phyloP scores from a whole-genome alignment of 2,329 filamentous ascomycete genomes.

The Ascochyta koolunga region DNA sequence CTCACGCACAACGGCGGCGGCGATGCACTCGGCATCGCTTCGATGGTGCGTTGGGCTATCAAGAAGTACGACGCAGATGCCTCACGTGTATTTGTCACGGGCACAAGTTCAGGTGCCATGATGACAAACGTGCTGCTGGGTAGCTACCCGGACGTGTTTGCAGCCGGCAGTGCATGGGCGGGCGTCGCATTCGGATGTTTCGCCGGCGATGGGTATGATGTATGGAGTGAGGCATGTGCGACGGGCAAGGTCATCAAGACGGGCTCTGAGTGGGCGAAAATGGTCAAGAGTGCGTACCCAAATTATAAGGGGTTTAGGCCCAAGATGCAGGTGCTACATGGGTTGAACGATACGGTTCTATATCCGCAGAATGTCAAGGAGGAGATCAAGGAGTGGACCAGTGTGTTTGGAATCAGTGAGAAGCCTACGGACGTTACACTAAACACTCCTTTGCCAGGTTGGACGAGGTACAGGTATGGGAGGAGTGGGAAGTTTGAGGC shows the following conservation, averaged over 20 bases:
- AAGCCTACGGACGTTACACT: slow-evolving; percentile 28
- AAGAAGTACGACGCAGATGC: slow-evolving; percentile 37
- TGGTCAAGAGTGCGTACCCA: slow-evolving; percentile 40
- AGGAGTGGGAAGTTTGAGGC: slow-evolving; percentile 36
- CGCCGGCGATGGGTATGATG: slow-evolving; percentile 37
- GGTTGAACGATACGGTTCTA: slow-evolving; percentile 32
- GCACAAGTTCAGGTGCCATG: slow-evolving; percentile 45
- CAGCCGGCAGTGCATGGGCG: slow-evolving; percentile 43
- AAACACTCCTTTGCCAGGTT: slow-evolving; percentile 38
- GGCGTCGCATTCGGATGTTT: slow-evolving; percentile 47
- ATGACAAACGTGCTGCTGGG: slow-evolving; percentile 45
- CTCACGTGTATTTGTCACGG: slow-evolving; percentile 41
- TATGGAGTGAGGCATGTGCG: slow-evolving; percentile 42
- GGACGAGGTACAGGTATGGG: slow-evolving; percentile 40
- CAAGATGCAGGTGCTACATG: slow-evolving; percentile 42
- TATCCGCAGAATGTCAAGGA: slow-evolving; percentile 44
- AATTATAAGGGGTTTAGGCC: slow-evolving; percentile 39
- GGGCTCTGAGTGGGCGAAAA: slow-evolving; percentile 37
- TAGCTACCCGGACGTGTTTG: slow-evolving; percentile 44
- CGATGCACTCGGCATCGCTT: slow-evolving; percentile 42
- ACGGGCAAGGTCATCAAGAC: slow-evolving; percentile 40
- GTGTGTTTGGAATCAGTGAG: slow-evolving; percentile 34
- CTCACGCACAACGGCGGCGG: slow-evolving; percentile 43
- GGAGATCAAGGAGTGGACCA: slow-evolving; percentile 45
- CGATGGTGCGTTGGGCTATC: slow-evolving; percentile 39